These are phyloP conservation scores for Mortierella sp. DNA, from an alignment of 371 early-diverging fungal species.

Conservation along the genomic window DNA sequence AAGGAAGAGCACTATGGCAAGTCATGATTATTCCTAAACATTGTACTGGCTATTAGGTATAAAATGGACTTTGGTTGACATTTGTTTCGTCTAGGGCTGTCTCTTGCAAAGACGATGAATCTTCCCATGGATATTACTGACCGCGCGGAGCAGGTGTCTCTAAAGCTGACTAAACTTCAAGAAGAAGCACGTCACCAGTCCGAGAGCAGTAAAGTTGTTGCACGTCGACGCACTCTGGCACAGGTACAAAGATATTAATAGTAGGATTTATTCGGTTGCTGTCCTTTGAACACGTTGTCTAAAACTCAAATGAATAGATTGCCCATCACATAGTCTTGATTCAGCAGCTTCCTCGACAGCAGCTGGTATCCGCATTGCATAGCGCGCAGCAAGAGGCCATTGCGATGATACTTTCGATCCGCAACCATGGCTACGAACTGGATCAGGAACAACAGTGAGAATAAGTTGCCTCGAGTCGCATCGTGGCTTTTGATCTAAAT, in stretches of 20 bases:
- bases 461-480: neutral
- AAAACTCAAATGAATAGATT: conserved; percentile 13
- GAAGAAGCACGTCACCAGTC: conserved; percentile 34
- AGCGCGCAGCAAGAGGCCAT: conserved; percentile 30
- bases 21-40: neutral
- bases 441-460: neutral
- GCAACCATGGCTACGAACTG: neutral
- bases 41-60: neutral
- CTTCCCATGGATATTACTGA: conserved; percentile 56
- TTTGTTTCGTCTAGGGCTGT: conserved; percentile 52
- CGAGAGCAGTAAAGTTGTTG: conserved; percentile 37
- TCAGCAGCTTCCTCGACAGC: conserved; percentile 14
- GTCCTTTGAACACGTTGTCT: neutral
- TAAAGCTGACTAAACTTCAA: conserved; percentile 24
- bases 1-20: conserved; percentile 62
- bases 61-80: neutral
- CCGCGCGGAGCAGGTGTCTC: conserved; percentile 58
- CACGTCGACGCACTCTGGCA: conserved; percentile 38
- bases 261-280: neutral
- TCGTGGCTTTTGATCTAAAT: neutral
- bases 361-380: conserved; percentile 10
- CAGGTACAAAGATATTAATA: conserved; percentile 27
- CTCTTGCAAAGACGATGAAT: conserved; percentile 64
- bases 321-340: conserved; percentile 33
- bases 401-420: conserved; percentile 20